phyloP scores from a whole-genome alignment of 345 rosid genomes.

The Mangifera indica region DNA sequence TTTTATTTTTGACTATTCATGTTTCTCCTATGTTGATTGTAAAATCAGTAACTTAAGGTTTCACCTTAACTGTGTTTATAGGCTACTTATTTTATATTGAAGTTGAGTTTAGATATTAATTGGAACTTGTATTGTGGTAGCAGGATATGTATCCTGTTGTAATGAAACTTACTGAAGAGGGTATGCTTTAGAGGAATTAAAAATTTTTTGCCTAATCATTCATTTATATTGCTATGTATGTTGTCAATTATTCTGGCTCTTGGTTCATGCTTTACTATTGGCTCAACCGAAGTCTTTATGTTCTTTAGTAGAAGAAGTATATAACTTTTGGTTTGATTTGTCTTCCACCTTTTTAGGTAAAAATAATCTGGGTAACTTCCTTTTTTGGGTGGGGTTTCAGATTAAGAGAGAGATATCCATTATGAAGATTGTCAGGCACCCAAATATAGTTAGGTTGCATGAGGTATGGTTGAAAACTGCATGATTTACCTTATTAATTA shows the following conservation, averaged over 20 bases:
- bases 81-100: background rate
- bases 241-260: background rate
- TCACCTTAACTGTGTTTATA: background rate
- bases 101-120: background rate
- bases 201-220: background rate
- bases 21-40: background rate
- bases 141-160: too few relatives aligned
- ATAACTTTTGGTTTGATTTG: background rate
- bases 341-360: background rate
- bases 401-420: constrained; percentile 87
- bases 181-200: background rate
- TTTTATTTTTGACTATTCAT: background rate
- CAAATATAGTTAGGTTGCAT: constrained; percentile 70
- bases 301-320: background rate
- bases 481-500: constrained; percentile 8
- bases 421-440: constrained; percentile 92
- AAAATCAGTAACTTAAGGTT: background rate
- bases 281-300: background rate
- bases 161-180: background rate
- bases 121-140: background rate
- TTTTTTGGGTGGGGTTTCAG: constrained; percentile 32
- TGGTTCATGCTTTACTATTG: background rate
- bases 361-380: background rate
- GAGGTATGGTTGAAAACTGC: constrained; percentile 49
- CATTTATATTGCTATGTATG: background rate